Conservation (phyloP, 2,329 filamentous ascomycete genomes). For the Chalaropsis thielavioides region DNA sequence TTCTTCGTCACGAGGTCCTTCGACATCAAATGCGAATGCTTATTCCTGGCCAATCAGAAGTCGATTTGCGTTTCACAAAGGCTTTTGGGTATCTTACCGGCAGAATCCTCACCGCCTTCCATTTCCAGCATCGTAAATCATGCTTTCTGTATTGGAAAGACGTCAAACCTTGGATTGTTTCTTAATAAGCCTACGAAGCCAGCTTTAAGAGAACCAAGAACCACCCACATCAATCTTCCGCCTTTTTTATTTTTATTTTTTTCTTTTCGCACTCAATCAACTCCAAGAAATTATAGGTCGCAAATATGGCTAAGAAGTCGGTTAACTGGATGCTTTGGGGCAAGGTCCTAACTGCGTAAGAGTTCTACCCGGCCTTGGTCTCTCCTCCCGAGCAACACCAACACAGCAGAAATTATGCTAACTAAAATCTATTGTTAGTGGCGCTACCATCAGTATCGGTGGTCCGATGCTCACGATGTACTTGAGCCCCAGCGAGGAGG, state of each 20-base stretch:
- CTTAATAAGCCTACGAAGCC: not conserved
- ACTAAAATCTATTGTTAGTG: slow-evolving; percentile 36
- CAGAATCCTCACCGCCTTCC: slow-evolving; percentile 11
- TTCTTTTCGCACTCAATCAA: not conserved
- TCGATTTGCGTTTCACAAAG: slow-evolving; percentile 1
- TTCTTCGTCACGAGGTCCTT: not conserved
- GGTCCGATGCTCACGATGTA: slow-evolving; percentile 74
- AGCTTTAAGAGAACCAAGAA: not conserved
- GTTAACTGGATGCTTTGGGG: slow-evolving; percentile 38
- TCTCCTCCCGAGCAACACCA: not conserved
- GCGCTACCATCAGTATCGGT: slow-evolving; percentile 57
- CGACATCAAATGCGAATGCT: not conserved
- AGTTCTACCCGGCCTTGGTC: slow-evolving; percentile 6
- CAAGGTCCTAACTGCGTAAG: slow-evolving; percentile 61
- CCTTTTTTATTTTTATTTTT: not conserved
- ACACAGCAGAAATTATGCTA: not conserved
- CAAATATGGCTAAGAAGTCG: slow-evolving; percentile 16
- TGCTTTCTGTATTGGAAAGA: slow-evolving; percentile 14
- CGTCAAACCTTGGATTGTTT: not conserved
- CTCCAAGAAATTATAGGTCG: not conserved
- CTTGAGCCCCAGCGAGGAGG: slow-evolving; percentile 72
- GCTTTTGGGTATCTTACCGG: not conserved
- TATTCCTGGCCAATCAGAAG: not conserved
- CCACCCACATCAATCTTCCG: not conserved
- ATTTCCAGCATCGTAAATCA: slow-evolving; percentile 5